These are phyloP conservation scores for Trichoderma reesei DNA, from an alignment of 495 filamentous ascomycete species.

Conservation along the genomic window DNA sequence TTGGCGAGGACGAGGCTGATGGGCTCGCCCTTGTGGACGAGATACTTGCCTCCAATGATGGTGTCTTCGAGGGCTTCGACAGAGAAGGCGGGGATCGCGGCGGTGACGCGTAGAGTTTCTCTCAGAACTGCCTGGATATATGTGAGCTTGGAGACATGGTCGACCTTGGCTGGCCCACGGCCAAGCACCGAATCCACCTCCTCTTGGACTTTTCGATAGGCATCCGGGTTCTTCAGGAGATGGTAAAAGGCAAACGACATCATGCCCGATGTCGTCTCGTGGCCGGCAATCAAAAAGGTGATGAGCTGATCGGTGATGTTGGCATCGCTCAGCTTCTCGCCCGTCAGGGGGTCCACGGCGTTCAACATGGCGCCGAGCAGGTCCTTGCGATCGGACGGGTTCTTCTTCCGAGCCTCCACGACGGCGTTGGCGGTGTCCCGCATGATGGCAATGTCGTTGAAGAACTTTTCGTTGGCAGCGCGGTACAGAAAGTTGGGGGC, in stretches of 20 bases:
- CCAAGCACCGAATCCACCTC: constrained; percentile 47
- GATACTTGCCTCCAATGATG: constrained; percentile 52
- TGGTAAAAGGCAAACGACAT: constrained; percentile 35
- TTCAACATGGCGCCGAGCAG: constrained; percentile 55
- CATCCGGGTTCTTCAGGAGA: constrained; percentile 26
- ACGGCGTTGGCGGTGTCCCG: constrained; percentile 41
- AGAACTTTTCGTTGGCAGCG: constrained; percentile 37
- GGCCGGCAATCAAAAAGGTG: constrained; percentile 56
- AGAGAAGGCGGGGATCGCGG: constrained; percentile 50
- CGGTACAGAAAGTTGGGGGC: constrained; percentile 36
- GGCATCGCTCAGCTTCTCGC: constrained; percentile 43
- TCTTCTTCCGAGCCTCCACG: constrained; percentile 39
- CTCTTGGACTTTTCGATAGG: constrained; percentile 23
- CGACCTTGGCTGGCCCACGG: constrained; percentile 42
- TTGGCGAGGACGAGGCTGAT: constrained; percentile 37
- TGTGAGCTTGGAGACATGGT: constrained; percentile 51
- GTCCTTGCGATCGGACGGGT: constrained; percentile 51
- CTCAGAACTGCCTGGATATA: constrained; percentile 50
- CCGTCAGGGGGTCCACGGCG: constrained; percentile 49
- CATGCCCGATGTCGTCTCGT: constrained; percentile 53
- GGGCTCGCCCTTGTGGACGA: constrained; percentile 42
- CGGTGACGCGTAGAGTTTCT: constrained; percentile 54
- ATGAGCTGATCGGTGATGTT: constrained; percentile 54
- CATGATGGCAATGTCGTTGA: constrained; percentile 42
- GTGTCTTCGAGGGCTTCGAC: constrained; percentile 30